Percentiles rank a stretch among this genome's conserved stretches.
phyloP scores from a whole-genome alignment of 2,329 filamentous ascomycete species.

The Ceratocystis variospora region DNA sequence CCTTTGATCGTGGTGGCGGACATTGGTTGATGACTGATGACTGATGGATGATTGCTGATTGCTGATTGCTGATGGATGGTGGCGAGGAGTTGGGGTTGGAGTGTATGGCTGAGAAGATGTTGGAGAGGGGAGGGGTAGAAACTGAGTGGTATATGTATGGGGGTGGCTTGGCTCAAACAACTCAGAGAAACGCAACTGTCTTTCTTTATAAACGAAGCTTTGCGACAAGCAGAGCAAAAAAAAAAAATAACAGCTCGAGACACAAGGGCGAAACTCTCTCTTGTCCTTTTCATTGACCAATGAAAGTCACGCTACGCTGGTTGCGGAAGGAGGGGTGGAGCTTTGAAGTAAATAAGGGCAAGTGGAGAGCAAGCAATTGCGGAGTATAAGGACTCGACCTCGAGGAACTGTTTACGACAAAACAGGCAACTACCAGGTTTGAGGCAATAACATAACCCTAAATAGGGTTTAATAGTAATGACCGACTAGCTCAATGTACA shows the following conservation, averaged over 20 bases:
- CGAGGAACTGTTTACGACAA: not conserved
- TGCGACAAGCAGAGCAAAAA: not conserved
- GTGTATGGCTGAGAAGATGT: no score
- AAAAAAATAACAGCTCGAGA: not conserved
- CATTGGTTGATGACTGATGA: not conserved
- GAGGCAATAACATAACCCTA: not conserved
- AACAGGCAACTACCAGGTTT: not conserved
- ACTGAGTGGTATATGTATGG: not conserved
- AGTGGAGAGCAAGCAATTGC: not conserved
- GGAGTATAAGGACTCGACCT: not conserved
- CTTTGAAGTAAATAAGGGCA: not conserved
- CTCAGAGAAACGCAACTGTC: not conserved
- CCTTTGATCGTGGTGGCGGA: conserved; percentile 33
- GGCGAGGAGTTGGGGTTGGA: no score
- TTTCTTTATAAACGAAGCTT: not conserved
- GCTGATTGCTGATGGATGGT: no score
- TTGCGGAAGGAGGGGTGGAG: conserved; percentile 4
- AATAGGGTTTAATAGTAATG: not conserved
- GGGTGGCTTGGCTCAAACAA: not conserved
- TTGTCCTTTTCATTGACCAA: not conserved
- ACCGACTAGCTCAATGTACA: not conserved
- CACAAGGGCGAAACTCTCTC: not conserved
- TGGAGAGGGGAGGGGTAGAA: not conserved
- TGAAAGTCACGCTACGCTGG: not conserved
- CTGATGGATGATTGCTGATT: no score